These are phyloP conservation scores for Amanita subjunquillea DNA, from an alignment of 768 basidiomycete species.

Conservation along the genomic window DNA sequence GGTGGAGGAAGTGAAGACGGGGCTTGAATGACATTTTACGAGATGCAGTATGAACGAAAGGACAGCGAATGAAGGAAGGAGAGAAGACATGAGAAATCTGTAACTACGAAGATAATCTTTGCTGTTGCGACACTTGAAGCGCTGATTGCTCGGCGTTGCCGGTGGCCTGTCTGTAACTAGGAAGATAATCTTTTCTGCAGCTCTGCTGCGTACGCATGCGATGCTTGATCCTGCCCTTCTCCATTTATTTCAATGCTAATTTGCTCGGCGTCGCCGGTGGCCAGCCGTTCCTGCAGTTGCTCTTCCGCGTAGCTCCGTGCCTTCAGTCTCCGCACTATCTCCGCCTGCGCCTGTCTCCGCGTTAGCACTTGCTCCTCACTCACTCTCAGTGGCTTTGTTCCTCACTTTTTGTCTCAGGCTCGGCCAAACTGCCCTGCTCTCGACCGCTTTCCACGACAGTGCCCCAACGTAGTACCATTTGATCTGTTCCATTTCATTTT, in stretches of 20 bases:
- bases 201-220: conserved; percentile 1
- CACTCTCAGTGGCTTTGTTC: neutral
- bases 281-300: conserved; percentile 28
- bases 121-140: conserved; percentile 1
- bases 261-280: conserved; percentile 30
- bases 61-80: neutral
- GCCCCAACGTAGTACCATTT: conserved; percentile 44
- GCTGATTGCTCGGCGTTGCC: no score
- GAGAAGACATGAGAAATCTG: neutral
- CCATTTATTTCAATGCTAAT: conserved; percentile 28
- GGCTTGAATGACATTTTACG: neutral
- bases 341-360: conserved; percentile 18
- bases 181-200: neutral
- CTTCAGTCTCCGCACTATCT: conserved; percentile 22
- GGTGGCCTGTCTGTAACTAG: neutral
- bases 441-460: conserved; percentile 28
- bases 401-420: conserved; percentile 25
- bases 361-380: conserved; percentile 1
- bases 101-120: neutral
- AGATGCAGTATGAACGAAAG: neutral
- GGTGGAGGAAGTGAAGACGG: neutral
- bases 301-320: conserved; percentile 22
- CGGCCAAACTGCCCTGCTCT: conserved; percentile 27
- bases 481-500: conserved; percentile 17
- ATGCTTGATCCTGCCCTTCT: conserved; percentile 2